Evolutionary conservation across 164 flowering plant species (phyloP), one percentile per base, ranked within the genome.

Genomic region (Liquidambar formosana): DNA sequence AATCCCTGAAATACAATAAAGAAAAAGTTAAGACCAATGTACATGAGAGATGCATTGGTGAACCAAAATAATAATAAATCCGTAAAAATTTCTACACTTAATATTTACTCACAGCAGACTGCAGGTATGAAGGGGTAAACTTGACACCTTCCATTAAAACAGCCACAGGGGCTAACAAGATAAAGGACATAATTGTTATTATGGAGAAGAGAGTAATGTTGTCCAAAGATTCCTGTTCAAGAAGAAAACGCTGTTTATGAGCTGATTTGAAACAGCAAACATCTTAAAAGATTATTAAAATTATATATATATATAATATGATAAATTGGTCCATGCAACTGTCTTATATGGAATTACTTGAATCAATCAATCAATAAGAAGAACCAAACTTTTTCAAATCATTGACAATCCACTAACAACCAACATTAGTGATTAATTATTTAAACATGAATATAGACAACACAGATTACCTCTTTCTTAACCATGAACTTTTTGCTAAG

Each of bases 401-500:
- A 11, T 8, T 46, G 22, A n/a, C 21, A 60, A 18, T 19, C 28
- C 38, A n/a, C 38, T 8, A 18, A 26, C 21, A 28, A 45, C 19
- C 28, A 54, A n/a, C 41, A 2, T 33, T 33, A 33, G 41, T 33
- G 41, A 33, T 33, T 6, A 33, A 33, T 2, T n/a, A n/a, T n/a
- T n/a, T n/a, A 33, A 33, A 33, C 6, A 23, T 67, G 59, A 25
- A 33, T 44, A 10, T 25, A 9, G 52, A 15, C 15, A 33, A 45
- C 5, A 12, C 8, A 18, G 52, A 15, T 74, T 82, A 92, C 99
- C 91, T 95, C 96, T 78, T 91, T 83, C 71, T 86, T 93, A 63
- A 86, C 79, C 97, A 95, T 93, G 74, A 95, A 77, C 73, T 88
- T 95, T 71, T 95, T 95, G 86, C 99, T 95, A 56, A 93, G 87